These are phyloP conservation scores for Poa annua DNA, from an alignment of 176 grass and related monocot species.

Conservation along the genomic window DNA sequence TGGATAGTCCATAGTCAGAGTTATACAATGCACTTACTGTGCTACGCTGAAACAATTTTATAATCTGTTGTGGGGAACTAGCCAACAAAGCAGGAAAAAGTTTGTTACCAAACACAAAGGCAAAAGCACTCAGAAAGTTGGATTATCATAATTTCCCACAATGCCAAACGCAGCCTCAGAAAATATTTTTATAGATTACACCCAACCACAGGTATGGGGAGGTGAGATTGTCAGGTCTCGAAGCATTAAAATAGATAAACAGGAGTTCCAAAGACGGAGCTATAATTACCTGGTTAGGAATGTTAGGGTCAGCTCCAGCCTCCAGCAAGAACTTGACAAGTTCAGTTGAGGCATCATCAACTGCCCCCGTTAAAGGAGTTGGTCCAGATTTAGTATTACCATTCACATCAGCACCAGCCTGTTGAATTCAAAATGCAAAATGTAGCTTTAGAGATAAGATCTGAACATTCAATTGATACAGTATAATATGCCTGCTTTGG, in stretches of 20 bases:
- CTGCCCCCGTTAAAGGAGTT: conserved; percentile 38
- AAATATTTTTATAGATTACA: background rate
- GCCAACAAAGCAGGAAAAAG: background rate
- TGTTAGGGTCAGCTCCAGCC: conserved; percentile 57
- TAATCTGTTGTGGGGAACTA: background rate
- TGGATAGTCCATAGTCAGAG: background rate
- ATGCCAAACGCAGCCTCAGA: background rate
- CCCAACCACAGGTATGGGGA: background rate
- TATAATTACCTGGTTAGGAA: conserved; percentile 40
- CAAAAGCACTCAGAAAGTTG: background rate
- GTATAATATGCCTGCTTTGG: background rate
- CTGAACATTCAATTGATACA: background rate
- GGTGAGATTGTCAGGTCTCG: background rate
- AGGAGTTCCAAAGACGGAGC: background rate
- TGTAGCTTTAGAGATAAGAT: conserved; percentile 1
- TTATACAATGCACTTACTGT: background rate
- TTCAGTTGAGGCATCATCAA: conserved; percentile 41
- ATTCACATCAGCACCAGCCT: conserved; percentile 64
- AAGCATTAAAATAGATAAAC: background rate
- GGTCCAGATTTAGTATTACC: conserved; percentile 25
- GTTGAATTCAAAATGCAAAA: conserved; percentile 14
- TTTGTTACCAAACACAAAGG: background rate
- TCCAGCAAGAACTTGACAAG: conserved; percentile 50
- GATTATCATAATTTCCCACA: background rate
- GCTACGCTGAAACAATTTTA: background rate